Conservation (phyloP, 2,329 filamentous ascomycete genomes). For the Apiospora malaysiana region DNA sequence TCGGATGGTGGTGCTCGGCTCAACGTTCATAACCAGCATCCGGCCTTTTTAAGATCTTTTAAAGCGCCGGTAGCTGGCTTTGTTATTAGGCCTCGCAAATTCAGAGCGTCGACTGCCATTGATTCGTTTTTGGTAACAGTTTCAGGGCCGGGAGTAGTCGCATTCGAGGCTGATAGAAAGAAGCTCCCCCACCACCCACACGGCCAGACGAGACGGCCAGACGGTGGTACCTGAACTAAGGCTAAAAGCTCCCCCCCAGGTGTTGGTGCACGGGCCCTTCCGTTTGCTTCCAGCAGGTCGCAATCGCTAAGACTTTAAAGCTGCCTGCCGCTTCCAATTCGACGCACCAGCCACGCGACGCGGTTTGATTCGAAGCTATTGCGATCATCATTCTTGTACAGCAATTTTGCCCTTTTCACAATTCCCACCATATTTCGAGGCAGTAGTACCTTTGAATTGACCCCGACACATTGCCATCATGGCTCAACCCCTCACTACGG, state of each 20-base stretch:
- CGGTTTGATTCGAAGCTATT: conserved; percentile 10
- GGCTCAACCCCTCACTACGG: conserved; percentile 61
- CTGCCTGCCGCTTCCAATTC: conserved; percentile 14
- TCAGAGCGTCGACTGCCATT: background rate
- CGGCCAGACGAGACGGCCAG: too few relatives aligned
- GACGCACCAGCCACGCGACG: conserved; percentile 18
- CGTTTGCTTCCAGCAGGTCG: background rate
- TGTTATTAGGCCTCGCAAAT: background rate
- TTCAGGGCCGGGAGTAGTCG: background rate
- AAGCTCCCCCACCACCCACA: background rate
- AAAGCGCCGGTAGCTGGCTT: background rate
- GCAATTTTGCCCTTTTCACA: background rate
- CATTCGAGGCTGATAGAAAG: background rate
- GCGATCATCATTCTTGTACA: background rate
- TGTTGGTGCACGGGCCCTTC: background rate
- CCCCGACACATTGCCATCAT: conserved; percentile 41
- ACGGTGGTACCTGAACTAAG: conserved; percentile 10
- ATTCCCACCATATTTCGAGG: background rate
- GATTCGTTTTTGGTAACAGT: background rate
- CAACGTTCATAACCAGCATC: background rate
- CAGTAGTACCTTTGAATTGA: background rate
- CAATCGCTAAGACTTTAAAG: background rate
- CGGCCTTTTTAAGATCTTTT: background rate
- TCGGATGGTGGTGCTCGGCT: background rate
- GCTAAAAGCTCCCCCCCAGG: background rate